Base-by-base conservation (phyloP, 2,329 filamentous ascomycete species). In the Chrysoporthe puriensis region DNA sequence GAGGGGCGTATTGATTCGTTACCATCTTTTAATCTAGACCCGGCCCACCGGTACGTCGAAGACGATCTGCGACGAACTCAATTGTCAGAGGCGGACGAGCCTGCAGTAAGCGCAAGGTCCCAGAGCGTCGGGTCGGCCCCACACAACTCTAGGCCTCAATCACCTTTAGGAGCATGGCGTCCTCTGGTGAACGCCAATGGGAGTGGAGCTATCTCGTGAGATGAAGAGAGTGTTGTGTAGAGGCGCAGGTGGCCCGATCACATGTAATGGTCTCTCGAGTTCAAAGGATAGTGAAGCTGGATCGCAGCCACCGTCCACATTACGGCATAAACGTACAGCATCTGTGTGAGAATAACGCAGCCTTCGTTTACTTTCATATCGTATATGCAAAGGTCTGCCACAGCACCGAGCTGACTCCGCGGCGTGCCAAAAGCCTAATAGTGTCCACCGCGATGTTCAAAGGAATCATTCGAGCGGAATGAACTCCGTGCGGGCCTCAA, bases 321-420 rank as follows among this genome's bases (percentile, higher is more conserved):
- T 11, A 56, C 9, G 32, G 6, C 16, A 40, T 11, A 40, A 21
- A 32, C 18, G 34, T 16, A 57, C 9, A 13, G 32, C 18, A n/a
- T 18, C 16, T 57, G 54, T n/a, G n/a, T 36, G 46, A 50, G 52
- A n/a, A 6, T 9, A 57, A 40, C 14, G 34, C 26, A 21, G 54
- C 54, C 54, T 36, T 57, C 18, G 54, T 40, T 57, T 1, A 18
- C 34, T 57, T 57, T 40, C 7, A 32, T 8, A 57, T 57, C 54
- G 54, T 57, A 57, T 57, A 57, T 40, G 40, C 54, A 57, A 57
- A 18, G 32, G 34, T 40, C 54, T 57, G 54, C 18, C 54, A 57
- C 16, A n/a, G 34, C 34, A 36, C 32, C 18, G 34, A 40, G 8
- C 54, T 16, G 18, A 36, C 34, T 21, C 54, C 16, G 26, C 26